Evolutionary conservation across 2,329 filamentous ascomycete species (phyloP).

Genomic region (Teratosphaeria viscida): DNA sequence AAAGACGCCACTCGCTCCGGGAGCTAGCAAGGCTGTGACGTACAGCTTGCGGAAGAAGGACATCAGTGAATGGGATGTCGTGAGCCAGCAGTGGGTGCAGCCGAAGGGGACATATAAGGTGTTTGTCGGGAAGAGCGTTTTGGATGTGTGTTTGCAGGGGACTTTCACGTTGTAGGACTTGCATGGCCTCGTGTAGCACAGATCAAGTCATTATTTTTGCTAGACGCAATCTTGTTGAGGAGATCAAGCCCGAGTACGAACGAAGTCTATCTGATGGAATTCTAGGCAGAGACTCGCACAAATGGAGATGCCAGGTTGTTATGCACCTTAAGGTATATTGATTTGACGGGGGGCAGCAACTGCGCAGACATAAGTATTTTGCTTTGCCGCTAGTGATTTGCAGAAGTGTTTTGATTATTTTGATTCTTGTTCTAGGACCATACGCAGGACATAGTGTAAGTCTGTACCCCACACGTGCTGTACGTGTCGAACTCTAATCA

Average conservation of each 20-base stretch:
- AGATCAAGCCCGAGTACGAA: not conserved
- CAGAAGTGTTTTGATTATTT: no score
- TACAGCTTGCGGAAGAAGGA: constrained; percentile 12
- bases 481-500: no score
- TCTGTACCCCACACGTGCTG: not conserved
- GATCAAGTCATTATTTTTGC: not conserved
- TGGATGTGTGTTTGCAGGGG: constrained; percentile 3
- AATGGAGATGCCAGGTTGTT: no score
- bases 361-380: no score
- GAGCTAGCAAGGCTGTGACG: constrained; percentile 9
- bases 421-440: no score
- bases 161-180: not conserved
- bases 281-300: not conserved
- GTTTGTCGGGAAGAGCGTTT: constrained; percentile 8
- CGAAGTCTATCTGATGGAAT: not conserved
- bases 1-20: constrained; percentile 22
- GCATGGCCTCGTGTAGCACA: not conserved
- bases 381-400: no score
- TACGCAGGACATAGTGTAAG: no score
- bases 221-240: not conserved
- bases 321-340: no score
- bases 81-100: constrained; percentile 9
- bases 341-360: no score
- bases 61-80: constrained; percentile 15
- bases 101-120: constrained; percentile 11